phyloP scores from a whole-genome alignment of 345 rosid species.

The Salix exigua region DNA sequence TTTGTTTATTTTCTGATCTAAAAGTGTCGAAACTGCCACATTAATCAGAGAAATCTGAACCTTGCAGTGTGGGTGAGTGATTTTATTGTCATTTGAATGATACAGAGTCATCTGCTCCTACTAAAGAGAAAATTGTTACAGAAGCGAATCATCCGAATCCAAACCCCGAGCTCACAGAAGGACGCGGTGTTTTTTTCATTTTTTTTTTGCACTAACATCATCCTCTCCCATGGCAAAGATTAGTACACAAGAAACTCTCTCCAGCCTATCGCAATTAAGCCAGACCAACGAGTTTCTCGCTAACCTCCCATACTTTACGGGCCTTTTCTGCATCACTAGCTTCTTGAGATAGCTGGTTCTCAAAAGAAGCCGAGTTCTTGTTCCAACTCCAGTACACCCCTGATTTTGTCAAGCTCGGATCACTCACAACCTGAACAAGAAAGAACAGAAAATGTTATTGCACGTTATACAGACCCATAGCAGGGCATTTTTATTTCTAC shows the following conservation, averaged over 20 bases:
- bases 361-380: slow-evolving; percentile 84
- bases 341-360: slow-evolving; percentile 88
- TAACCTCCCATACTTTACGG: slow-evolving; percentile 85
- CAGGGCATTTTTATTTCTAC: background rate
- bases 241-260: background rate
- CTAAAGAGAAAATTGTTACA: slow-evolving; percentile 22
- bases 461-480: background rate
- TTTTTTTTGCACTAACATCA: slow-evolving; percentile 4
- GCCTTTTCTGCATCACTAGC: slow-evolving; percentile 89
- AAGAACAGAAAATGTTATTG: slow-evolving; percentile 1
- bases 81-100: slow-evolving; percentile 25
- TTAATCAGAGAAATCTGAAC: background rate
- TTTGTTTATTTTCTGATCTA: background rate
- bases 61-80: slow-evolving; percentile 18
- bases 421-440: slow-evolving; percentile 62
- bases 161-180: background rate
- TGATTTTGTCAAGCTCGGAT: slow-evolving; percentile 81
- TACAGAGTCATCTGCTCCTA: slow-evolving; percentile 25
- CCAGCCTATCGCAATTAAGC: slow-evolving; percentile 35
- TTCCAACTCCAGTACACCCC: slow-evolving; percentile 99
- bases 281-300: slow-evolving; percentile 94
- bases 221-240: slow-evolving; percentile 25
- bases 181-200: too few species aligned
- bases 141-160: slow-evolving; percentile 6
- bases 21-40: background rate